These are phyloP conservation scores for Phialophora macrospora DNA, from an alignment of 2,329 filamentous ascomycete genomes.

Conservation along the genomic window DNA sequence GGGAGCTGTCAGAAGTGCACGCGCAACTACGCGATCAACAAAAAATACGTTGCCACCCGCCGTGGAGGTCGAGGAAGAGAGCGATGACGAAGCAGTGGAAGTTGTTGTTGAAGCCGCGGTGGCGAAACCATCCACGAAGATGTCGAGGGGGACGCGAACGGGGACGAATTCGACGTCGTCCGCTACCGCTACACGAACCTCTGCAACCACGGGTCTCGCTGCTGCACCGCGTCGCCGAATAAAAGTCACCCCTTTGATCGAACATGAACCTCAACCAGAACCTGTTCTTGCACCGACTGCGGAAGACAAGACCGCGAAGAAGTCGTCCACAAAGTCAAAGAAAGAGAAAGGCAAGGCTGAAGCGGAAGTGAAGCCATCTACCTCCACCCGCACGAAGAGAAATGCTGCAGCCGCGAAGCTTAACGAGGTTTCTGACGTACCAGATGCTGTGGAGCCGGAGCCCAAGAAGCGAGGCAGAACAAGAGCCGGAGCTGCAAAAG, in stretches of 20 bases:
- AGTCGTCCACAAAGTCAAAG: slow-evolving; percentile 29
- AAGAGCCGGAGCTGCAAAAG: slow-evolving; percentile 17
- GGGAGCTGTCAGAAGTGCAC: slow-evolving; percentile 3
- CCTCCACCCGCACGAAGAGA: slow-evolving; percentile 25
- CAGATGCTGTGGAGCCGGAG: slow-evolving; percentile 18
- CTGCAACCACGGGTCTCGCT: slow-evolving; percentile 22
- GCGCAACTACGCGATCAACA: slow-evolving; percentile 5
- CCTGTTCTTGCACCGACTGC: slow-evolving; percentile 13
- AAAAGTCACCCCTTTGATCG: slow-evolving; percentile 37
- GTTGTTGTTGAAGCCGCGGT: slow-evolving; percentile 4
- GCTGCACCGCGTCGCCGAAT: slow-evolving; percentile 39
- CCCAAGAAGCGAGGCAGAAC: slow-evolving; percentile 30
- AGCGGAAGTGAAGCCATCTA: slow-evolving; percentile 19
- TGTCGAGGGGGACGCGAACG: slow-evolving; percentile 17
- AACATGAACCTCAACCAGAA: slow-evolving; percentile 11
- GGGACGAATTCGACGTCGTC: slow-evolving; percentile 14
- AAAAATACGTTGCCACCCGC: slow-evolving; percentile 1
- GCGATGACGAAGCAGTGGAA: slow-evolving; percentile 19
- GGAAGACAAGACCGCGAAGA: slow-evolving; percentile 26
- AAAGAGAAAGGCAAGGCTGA: slow-evolving; percentile 22
- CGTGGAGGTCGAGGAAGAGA: slow-evolving; percentile 1
- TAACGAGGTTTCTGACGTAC: slow-evolving; percentile 8
- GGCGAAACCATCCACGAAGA: slow-evolving; percentile 12
- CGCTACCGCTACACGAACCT: neutral
- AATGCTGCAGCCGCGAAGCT: slow-evolving; percentile 13